Base-by-base conservation (phyloP, 1,284 basidiomycete genomes). In the Rhodofomes roseus region DNA sequence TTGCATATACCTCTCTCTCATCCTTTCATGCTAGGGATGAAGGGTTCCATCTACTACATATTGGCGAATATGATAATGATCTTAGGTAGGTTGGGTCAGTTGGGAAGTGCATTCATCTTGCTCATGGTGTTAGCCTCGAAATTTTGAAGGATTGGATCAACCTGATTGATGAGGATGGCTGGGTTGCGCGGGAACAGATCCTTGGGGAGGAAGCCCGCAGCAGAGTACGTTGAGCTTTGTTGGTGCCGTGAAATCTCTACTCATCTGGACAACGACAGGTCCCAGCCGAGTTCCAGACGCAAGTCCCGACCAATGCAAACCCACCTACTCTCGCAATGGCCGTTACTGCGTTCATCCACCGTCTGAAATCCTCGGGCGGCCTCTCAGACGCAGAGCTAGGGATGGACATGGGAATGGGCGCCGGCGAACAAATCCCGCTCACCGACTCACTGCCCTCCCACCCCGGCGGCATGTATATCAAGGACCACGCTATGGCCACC, bases 151-250 rank as follows among this genome's bases (percentile, higher is more conserved):
- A 89, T 66, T 98, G 95, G 95, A 87, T 97, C 61, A 77, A 86
- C 60, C 81, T 97, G 44, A 93, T 97, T 60, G 94, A 98, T 69
- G 89, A 92, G 31, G 85, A 97, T 66, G 95, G 95, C 2, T 98
- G 95, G 95, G 91, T 98, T 55, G 95, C 88, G 2, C 83, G 96
- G 20, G 95, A 98, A 75, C 95, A 98, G 72, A 97, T 97, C 61
- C 81, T 98, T 0, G 95, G 95, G 8, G 95, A 96, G 65, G 95
- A 98, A 77, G 95, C 96, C 3, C 84, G 95, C 44, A 96, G 92
- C 79, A 92, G 90, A 74, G 91, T 89, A 41, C 40, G 41, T 20
- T 18, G 23, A 36, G 16, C 8, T 23, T 23, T 22, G 27, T 20
- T 11, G 18, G 27, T 39, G 25, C 20, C 6, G n/a, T 12, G 70